phyloP scores from a whole-genome alignment of 2,329 filamentous ascomycete genomes.

The Apiospora saccharicola region DNA sequence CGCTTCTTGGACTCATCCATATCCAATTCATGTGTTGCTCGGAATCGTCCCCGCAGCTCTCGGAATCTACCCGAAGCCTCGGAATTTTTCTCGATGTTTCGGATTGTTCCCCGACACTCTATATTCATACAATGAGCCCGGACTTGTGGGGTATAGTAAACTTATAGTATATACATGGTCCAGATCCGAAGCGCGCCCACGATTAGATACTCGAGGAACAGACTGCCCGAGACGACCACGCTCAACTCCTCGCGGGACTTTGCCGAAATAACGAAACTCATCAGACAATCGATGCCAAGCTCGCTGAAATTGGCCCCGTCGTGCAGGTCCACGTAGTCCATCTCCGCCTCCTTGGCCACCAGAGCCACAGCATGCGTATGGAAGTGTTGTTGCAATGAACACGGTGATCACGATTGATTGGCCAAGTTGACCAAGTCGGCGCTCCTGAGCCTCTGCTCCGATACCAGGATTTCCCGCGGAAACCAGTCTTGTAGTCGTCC shows the following conservation, averaged over 20 bases:
- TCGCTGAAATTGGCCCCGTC: conserved; percentile 45
- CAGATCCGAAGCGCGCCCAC: conserved; percentile 41
- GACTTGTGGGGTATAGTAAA: conserved; percentile 31
- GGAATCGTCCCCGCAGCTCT: no score
- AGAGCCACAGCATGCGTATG: conserved; percentile 35
- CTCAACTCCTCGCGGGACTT: conserved; percentile 42
- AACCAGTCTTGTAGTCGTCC: conserved; percentile 51
- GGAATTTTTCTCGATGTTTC: no score
- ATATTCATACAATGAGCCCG: no score
- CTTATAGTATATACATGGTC: conserved; percentile 39
- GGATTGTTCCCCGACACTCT: no score
- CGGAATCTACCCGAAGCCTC: no score
- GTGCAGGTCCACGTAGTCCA: conserved; percentile 56
- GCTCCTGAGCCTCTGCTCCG: conserved; percentile 44
- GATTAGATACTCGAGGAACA: conserved; percentile 47
- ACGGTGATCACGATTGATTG: conserved; percentile 22
- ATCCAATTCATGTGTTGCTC: no score
- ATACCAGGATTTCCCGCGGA: conserved; percentile 46
- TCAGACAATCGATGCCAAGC: conserved; percentile 47
- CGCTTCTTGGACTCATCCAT: no score
- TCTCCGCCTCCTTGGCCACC: conserved; percentile 64
- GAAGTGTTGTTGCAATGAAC: no score
- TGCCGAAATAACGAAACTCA: conserved; percentile 45
- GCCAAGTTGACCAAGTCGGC: conserved; percentile 47
- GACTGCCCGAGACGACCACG: conserved; percentile 35